These are phyloP conservation scores for Reutealis trisperma DNA, from an alignment of 345 rosid species.

Conservation along the genomic window DNA sequence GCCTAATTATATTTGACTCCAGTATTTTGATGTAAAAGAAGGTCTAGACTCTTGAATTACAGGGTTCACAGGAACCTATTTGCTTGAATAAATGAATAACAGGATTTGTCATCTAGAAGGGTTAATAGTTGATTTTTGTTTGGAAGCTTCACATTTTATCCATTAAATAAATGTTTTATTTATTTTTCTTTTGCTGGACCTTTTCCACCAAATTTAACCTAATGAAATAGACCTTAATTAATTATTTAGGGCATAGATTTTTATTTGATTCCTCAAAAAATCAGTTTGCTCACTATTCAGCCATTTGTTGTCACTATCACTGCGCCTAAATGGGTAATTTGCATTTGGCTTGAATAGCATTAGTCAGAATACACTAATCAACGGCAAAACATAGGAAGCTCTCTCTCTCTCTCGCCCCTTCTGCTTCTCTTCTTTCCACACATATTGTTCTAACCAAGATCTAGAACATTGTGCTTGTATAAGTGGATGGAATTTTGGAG, in stretches of 20 bases:
- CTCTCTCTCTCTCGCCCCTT: background rate
- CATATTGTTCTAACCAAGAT: background rate
- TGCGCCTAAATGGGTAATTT: background rate
- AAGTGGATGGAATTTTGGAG: background rate
- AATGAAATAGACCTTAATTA: background rate
- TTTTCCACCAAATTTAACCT: background rate
- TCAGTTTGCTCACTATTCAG: background rate
- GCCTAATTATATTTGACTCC: background rate
- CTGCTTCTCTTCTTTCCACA: background rate
- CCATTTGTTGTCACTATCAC: slow-evolving; percentile 4
- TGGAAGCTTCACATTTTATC: background rate
- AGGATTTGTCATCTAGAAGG: background rate
- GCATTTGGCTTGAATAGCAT: background rate
- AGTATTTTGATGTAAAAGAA: background rate
- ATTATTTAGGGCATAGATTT: background rate
- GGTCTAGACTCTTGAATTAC: background rate
- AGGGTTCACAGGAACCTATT: background rate
- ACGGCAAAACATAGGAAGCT: background rate
- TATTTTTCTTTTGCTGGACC: background rate
- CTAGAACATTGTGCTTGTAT: background rate
- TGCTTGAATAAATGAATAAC: background rate
- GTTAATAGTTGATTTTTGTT: background rate
- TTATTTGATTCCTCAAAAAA: background rate
- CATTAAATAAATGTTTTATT: background rate
- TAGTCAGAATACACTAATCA: too few species aligned